These are phyloP conservation scores for Termitomyces sp. DNA, from an alignment of 768 basidiomycete genomes.

Conservation along the genomic window DNA sequence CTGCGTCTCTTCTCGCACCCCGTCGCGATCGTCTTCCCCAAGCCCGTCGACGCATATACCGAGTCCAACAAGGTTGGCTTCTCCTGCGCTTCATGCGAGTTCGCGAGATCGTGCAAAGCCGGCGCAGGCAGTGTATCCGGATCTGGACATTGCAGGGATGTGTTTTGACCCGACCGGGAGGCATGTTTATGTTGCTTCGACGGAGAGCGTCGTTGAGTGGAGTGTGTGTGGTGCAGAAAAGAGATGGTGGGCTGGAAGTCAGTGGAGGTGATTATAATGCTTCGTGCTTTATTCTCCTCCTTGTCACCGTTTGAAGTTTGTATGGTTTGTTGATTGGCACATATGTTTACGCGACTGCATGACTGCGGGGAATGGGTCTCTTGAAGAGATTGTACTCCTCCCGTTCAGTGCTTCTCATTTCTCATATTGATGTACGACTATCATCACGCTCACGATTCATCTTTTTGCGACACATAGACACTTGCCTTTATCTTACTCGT, in stretches of 20 bases:
- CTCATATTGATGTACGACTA: not conserved
- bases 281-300: not conserved
- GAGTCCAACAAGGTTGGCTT: conserved; percentile 3
- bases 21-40: conserved; percentile 35
- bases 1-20: conserved; percentile 38
- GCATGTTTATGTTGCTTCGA: conserved; percentile 63
- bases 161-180: conserved; percentile 70
- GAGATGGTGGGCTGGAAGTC: conserved; percentile 60
- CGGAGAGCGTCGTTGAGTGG: conserved; percentile 72
- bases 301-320: not conserved
- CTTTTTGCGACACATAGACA: not conserved
- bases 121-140: conserved; percentile 15
- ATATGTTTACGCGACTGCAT: not conserved
- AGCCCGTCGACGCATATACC: conserved; percentile 25
- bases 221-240: conserved; percentile 64
- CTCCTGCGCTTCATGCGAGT: conserved; percentile 1
- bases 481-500: not conserved
- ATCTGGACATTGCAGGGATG: conserved; percentile 60
- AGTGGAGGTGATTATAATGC: conserved; percentile 29
- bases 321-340: not conserved
- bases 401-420: not conserved
- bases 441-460: not conserved
- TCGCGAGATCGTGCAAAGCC: conserved; percentile 4
- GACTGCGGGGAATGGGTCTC: not conserved
- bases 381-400: too few species aligned